Evolutionary conservation across 495 filamentous ascomycete genomes (phyloP), one percentile per base, ranked within the genome.

Genomic region (Diplogelasinospora grovesii): DNA sequence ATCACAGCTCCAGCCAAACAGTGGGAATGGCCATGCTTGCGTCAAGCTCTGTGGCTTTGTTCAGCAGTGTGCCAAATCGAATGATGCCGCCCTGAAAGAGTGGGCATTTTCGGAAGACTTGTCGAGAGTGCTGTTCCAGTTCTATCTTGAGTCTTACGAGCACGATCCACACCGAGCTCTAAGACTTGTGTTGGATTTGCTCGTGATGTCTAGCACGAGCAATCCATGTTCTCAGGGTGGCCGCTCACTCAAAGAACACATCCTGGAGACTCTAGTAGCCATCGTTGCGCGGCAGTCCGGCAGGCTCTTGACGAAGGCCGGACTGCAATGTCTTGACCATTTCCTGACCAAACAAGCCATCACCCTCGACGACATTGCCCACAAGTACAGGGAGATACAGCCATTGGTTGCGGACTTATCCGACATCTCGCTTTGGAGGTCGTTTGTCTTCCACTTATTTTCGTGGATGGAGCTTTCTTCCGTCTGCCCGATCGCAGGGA

Each of bases 91-190:
- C 0, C 19, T 77, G 27, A 54, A 48, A 45, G 41, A 49, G 24
- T 68, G 68, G 54, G 69, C 68, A 8, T 75, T 75, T 21, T 70
- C 71, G 10, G 53, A 75, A 16, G 49, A 55, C 11, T 68, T 70
- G 8, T 85, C 81, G 62, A 49, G 69, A 9, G 63, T 67, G 29
- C 56, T 84, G 3, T 86, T 92, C 53, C 62, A 79, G 10, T 77
- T 84, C 35, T 90, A 79, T 48, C 64, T 94, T 45, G 71, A 79
- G 41, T 82, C 78, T 62, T 86, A 78, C 46, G 83, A 90, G 47
- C 75, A 79, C 48, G 74, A 82, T 24, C 82, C 82, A 43, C 73
- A 81, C 19, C 82, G 87, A 37, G 80, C 85, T 21, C 73, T 89
- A 72, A 79, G 80, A 53, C 81, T 86, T 46, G 68, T 89, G 0